Base-by-base conservation (phyloP, 2,329 filamentous ascomycete species). In the Fonsecaea erecta region DNA sequence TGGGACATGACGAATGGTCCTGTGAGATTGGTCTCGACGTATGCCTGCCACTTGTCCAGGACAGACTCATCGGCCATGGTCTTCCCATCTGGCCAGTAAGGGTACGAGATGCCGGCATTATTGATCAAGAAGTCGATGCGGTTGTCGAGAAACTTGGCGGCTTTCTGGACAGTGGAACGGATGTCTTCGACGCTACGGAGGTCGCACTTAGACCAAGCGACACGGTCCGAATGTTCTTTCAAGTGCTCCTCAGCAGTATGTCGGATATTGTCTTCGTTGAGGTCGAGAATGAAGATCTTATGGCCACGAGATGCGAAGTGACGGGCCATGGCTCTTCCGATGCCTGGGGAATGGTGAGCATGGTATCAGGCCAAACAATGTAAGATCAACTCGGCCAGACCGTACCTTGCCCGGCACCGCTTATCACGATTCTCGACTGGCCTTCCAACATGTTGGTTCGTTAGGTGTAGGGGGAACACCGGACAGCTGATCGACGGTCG, bases 11-110 rank as follows among this genome's bases (percentile, higher is more conserved):
- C 79, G 65, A 83, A 83, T 0, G 79, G 78, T 3, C 75, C 78
- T 2, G 79, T 83, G 11, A 83, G 76, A 62, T 83, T 83, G 30
- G 79, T 82, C 55, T 82, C 80, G 9, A 83, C 75, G 60, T 77
- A 77, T 16, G 80, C 81, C 65, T 76, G 73, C 81, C 81, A 83
- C 64, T 82, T 73, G 1, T 75, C 75, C n/a, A 80, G 68, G 0
- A 79, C 80, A 3, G 73, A 74, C 18, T 71, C 72, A 66, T 82
- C 78, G 58, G 78, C 79, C 79, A 83, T 82, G 6, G 80, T 81
- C 71, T 78, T 79, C 11, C 74, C 77, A 63, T 81, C 77, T 62
- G 73, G 78, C 78, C 80, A 83, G 43, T 78, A 64, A 2, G 76
- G 74, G 11, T 69, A 58, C 2, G 74, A 74, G 48, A 76, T 77